phyloP scores from a whole-genome alignment of 331 rosid genomes.

The Erythrophleum ivorense region DNA sequence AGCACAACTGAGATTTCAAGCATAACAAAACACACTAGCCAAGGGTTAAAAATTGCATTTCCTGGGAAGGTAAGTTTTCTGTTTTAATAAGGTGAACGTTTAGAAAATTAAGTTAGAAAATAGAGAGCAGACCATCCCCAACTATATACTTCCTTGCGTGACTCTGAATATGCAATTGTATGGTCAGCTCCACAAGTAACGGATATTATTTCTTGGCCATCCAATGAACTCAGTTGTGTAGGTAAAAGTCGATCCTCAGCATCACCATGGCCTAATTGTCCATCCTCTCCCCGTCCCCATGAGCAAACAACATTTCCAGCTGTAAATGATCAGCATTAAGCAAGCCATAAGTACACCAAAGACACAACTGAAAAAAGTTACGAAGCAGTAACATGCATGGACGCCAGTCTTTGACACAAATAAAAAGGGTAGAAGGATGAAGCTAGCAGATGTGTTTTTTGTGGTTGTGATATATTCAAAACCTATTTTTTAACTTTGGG shows the following conservation, averaged over 20 bases:
- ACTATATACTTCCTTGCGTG: slow-evolving; percentile 64
- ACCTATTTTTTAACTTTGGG: neutral
- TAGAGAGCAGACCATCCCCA: slow-evolving; percentile 88
- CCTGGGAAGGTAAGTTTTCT: neutral
- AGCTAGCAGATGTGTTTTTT: neutral
- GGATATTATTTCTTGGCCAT: slow-evolving; percentile 68
- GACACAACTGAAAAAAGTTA: neutral
- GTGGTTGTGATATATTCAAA: neutral
- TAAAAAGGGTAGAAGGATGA: neutral
- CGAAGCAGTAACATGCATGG: neutral
- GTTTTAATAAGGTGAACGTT: slow-evolving; percentile 2
- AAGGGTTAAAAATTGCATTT: slow-evolving; percentile 7
- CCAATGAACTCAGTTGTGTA: slow-evolving; percentile 74
- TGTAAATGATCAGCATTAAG: slow-evolving; percentile 42
- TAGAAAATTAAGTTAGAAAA: slow-evolving; percentile 17
- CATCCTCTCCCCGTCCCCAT: slow-evolving; percentile 99
- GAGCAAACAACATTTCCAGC: slow-evolving; percentile 92
- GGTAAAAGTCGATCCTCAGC: slow-evolving; percentile 78
- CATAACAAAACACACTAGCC: slow-evolving; percentile 3
- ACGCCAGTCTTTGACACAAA: neutral
- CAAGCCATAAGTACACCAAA: slow-evolving; percentile 17
- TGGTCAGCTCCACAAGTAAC: slow-evolving; percentile 97
- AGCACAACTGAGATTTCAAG: slow-evolving; percentile 12
- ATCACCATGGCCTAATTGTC: slow-evolving; percentile 95
- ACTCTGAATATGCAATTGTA: slow-evolving; percentile 72